A percentile compares a stretch with the other conserved stretches of the same genome.
phyloP scores from a whole-genome alignment of 106 monocot genomes.

The Agapanthus africanus region DNA sequence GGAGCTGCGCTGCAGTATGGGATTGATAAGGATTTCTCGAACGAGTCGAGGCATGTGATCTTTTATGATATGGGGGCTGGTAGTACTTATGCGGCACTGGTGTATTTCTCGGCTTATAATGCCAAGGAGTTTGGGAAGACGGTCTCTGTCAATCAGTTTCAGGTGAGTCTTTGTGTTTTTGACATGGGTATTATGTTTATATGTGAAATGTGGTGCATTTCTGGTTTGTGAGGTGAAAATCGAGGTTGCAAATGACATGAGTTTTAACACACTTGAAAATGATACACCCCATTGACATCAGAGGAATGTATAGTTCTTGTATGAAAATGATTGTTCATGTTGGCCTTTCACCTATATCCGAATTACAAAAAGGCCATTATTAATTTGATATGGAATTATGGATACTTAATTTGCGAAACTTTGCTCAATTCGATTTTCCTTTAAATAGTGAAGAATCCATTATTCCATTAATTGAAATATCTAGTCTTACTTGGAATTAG shows the following conservation, averaged over 20 bases:
- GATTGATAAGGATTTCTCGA: conserved; percentile 89
- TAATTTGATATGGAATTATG: too few species aligned
- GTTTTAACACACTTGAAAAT: background rate
- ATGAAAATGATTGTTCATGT: background rate
- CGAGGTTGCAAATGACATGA: background rate
- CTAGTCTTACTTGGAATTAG: too few species aligned
- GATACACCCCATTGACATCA: background rate
- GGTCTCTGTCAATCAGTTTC: conserved; percentile 82
- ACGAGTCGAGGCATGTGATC: conserved; percentile 77
- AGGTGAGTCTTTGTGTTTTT: conserved; percentile 30
- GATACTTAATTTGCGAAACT: background rate
- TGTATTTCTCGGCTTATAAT: conserved; percentile 82
- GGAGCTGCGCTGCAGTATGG: conserved; percentile 98
- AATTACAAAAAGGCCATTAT: too few species aligned
- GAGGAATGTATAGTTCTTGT: background rate
- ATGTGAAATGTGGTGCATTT: background rate
- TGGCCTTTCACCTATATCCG: too few species aligned
- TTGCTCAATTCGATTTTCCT: background rate
- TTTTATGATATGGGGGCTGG: conserved; percentile 92
- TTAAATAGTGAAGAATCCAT: background rate
- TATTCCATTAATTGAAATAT: too few species aligned
- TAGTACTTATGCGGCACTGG: conserved; percentile 84
- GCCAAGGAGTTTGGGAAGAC: conserved; percentile 92
- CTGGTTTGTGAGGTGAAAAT: background rate
- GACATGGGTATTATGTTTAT: background rate